Evolutionary conservation across 208 protist genomes (phyloP), one percentile per base, ranked within the genome.

Genomic region (Naegleria fowleri): DNA sequence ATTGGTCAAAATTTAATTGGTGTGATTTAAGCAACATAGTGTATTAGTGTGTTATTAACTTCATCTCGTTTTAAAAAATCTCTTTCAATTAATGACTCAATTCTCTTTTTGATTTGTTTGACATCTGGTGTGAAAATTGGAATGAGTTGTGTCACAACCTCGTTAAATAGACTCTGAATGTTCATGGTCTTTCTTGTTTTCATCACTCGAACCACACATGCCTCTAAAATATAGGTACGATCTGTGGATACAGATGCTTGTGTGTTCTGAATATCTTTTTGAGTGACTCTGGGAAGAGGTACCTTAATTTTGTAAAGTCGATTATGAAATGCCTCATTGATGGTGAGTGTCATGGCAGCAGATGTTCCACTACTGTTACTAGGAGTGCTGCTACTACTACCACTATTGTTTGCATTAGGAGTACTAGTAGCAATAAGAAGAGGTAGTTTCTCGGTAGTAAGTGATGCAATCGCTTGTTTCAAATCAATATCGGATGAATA

Each of bases 151-250:
- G 13, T 36, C 84, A 43, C 91, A 1, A 89, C 43, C 29, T 91
- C 87, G 25, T 51, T 67, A n/a, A 92, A 38, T 22, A 92, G 11
- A 16, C 25, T 5, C n/a, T 76, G 36, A 29, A 83, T 55, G 22
- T n/a, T 85, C 29, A 93, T 22, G 13, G 43, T 41, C 38, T 92
- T 92, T 33, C 91, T 79, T 48, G 90, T 52, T 51, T 92, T 92
- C 91, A 92, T 92, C 22, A 91, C 90, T 36, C 91, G 9, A 67
- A 92, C 91, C 52, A 92, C 33, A 33, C 51, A 36, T 3, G 91
- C 91, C 5, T 92, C 91, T 41, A 92, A 40, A 39, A 67, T 67
- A 29, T 41, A 38, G 13, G 16, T 5, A 29, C 86, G 11, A 67
- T 89, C 86, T 38, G 39, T 9, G 19, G 9, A 40, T 9, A 89